Evolutionary conservation across 2,329 filamentous ascomycete genomes (phyloP), one percentile per base, ranked within the genome.

Genomic region (Fusarium sp.): DNA sequence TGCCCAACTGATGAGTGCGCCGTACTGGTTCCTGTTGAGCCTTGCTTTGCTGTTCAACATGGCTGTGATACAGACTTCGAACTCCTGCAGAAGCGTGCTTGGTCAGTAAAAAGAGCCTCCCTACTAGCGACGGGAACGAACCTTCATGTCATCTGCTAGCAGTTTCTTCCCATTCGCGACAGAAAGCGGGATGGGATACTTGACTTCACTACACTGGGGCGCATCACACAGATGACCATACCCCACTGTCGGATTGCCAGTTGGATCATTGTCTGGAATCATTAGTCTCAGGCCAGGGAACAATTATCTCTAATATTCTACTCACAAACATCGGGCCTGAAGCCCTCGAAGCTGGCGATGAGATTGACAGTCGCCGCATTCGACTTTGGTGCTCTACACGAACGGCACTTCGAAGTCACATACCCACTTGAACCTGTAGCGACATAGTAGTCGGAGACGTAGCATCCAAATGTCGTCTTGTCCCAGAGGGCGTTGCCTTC

Each of bases 1-100:
- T 22, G 84, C 80, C 85, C 85, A 88, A 50, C 83, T 85, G 42
- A 87, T 84, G 6, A 88, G 83, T 2, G 87, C 87, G 47, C 85
- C 87, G 74, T 86, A 89, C 75, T 88, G 84, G 80, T 89, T 88
- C 38, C 80, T 82, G 73, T 88, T 80, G 51, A 80, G 76, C 5
- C 5, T 56, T 7, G 32, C 67, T n/a, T 47, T 69, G 12, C n/a
- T 64, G 14, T 55, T 64, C 8, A 69, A 11, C 45, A 69, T 64
- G 18, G 65, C 48, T 9, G 53, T 64, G 41, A 64, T 55, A 10
- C 67, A 64, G n/a, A 30, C 26, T 30, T 69, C 67, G 22, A 70
- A 70, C 28, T 51, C 36, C 65, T 70, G 5, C 6, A 41, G 22
- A 35, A 9, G 22, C 7, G 9, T 15, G 4, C 6, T 8, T 28